These are phyloP conservation scores for Excoecaria agallocha DNA, from an alignment of 345 rosid genomes.

Conservation along the genomic window DNA sequence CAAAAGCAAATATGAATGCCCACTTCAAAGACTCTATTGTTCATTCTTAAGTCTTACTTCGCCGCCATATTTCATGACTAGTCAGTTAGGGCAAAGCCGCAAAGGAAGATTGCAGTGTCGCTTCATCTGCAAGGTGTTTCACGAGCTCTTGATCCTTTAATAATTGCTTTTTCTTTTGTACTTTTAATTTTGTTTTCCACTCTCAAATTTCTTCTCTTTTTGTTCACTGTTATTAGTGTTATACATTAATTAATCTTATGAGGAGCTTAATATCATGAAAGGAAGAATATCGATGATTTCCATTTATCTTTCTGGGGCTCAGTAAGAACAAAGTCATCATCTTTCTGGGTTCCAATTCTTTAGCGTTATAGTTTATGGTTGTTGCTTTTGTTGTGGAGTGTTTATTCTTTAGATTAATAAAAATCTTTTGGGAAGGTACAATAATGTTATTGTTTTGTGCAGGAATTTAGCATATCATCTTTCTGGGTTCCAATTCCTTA, in stretches of 20 bases:
- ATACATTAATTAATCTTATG: not conserved
- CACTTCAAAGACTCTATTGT: too few species aligned
- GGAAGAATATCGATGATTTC: not conserved
- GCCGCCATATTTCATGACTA: too few species aligned
- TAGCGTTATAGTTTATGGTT: not conserved
- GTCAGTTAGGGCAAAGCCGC: too few species aligned
- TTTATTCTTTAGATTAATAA: not conserved
- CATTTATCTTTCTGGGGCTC: not conserved
- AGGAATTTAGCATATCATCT: too few species aligned
- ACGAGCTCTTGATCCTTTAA: not conserved
- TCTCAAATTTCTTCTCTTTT: not conserved
- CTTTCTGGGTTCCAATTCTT: not conserved
- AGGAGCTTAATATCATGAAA: not conserved
- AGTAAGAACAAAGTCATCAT: not conserved
- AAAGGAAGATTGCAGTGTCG: too few species aligned
- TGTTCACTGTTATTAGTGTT: not conserved
- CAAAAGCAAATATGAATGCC: too few species aligned
- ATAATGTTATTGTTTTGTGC: not conserved
- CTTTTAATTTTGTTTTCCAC: not conserved
- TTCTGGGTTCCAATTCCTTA: too few species aligned
- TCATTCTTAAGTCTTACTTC: too few species aligned
- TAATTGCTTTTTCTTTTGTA: not conserved
- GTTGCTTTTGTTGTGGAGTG: not conserved
- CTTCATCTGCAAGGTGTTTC: not conserved
- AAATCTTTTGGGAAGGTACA: not conserved